Conservation (phyloP, 192 early-diverging fungal species). For the Paraglomus brasilianum region DNA sequence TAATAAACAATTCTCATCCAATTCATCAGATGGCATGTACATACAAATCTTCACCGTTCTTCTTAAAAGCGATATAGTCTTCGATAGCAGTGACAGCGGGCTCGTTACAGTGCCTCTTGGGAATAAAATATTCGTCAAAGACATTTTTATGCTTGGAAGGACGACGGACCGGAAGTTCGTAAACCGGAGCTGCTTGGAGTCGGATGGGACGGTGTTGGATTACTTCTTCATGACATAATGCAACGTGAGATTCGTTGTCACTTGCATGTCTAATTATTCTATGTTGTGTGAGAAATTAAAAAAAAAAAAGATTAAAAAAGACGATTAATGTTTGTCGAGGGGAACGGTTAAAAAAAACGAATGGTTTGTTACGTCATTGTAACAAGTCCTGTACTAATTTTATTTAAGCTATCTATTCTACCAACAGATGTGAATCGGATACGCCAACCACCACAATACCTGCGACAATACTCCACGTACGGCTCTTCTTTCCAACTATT, state of each 20-base stretch:
- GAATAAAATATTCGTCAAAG: conserved; percentile 37
- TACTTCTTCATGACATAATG: conserved; percentile 13
- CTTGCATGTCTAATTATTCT: not conserved
- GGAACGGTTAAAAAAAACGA: no score
- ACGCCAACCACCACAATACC: not conserved
- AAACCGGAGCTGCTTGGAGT: conserved; percentile 29
- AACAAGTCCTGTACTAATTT: no score
- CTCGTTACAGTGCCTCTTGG: conserved; percentile 13
- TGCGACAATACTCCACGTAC: not conserved
- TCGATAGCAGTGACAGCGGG: conserved; percentile 50
- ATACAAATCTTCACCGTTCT: conserved; percentile 6
- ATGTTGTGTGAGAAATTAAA: not conserved
- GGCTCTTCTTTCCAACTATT: not conserved
- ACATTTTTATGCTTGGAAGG: not conserved
- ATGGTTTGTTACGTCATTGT: no score
- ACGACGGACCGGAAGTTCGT: conserved; percentile 6
- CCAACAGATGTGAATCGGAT: not conserved
- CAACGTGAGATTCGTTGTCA: conserved; percentile 15
- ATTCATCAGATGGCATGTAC: not conserved
- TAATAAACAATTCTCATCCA: no score
- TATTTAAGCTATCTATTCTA: no score
- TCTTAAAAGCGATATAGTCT: conserved; percentile 49
- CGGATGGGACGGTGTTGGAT: conserved; percentile 28
- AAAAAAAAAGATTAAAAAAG: no score
- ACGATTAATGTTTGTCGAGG: no score